Base-by-base conservation (phyloP, 805 yeast genomes). In the Ogataea neopini region DNA sequence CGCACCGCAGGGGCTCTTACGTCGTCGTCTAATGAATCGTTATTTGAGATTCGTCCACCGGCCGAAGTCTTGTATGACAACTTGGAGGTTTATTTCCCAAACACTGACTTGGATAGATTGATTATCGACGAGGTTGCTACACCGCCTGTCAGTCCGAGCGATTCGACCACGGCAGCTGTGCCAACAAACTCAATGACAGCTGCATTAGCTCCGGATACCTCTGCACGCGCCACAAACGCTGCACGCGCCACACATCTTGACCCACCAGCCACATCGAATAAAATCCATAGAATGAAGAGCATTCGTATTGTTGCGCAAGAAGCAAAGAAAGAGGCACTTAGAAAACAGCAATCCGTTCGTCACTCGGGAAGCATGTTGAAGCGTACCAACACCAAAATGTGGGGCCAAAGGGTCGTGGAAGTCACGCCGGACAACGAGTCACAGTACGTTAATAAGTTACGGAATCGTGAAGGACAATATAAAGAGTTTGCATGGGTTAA, bases 401-500 rank as follows among this genome's bases (percentile, higher is more conserved):
- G 99, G 99, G 99, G 99, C 17, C 90, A 88, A 52, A 84, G 79
- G 52, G 95, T 89, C 13, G 84, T 90, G 26, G 99, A 94, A 67
- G 91, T 91, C 25, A 90, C 91, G 1, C 83, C 92, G 2, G 81
- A 78, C 18, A 84, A 80, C 51, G 74, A 77, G 51, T 79, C 78
- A 33, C 74, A 76, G 49, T 79, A 83, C 44, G 81, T 85, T 20
- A 84, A 84, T 57, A 81, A 81, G 54, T 67, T 87, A 44, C 76
- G 81, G 45, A 84, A 79, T 59, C 78, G 78, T 28, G 77, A 76
- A 45, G 94, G 91, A 11, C 79, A 81, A 43, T 78, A 79, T 61
- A 86, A 82, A 59, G 96, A 91, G 67, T 92, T 90, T 70, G 95
- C 95, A 0, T 94, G 99, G 99, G 86, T 95, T 42, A 89, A 89